A percentile compares a stretch with the other conserved stretches of the same genome.
These are phyloP conservation scores for Chaetomiaceae sp. DNA, from an alignment of 2,329 filamentous ascomycete genomes.

Conservation along the genomic window DNA sequence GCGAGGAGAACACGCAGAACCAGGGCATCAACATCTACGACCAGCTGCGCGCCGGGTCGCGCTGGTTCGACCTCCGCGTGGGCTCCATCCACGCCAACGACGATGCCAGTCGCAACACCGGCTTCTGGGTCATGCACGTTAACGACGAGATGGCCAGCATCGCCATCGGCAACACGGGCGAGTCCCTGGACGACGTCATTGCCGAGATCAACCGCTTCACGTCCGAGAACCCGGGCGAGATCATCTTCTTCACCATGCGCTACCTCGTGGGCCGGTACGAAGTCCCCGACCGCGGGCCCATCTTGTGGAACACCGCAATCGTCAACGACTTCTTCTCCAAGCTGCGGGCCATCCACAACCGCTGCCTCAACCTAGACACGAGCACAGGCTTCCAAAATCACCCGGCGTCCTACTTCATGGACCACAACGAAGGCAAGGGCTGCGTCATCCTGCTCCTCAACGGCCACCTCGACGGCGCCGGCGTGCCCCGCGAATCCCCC, in stretches of 20 bases:
- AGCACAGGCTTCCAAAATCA: constrained; percentile 28
- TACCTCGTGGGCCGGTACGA: constrained; percentile 40
- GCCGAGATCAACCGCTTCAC: constrained; percentile 43
- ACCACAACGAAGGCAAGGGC: constrained; percentile 31
- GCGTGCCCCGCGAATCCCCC: constrained; percentile 24
- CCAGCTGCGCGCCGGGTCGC: constrained; percentile 42
- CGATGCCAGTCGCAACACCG: constrained; percentile 15
- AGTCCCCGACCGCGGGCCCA: constrained; percentile 24
- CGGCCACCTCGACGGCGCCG: constrained; percentile 17
- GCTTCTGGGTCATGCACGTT: constrained; percentile 36
- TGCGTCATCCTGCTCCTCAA: constrained; percentile 34
- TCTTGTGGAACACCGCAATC: constrained; percentile 36
- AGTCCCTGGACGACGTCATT: constrained; percentile 40
- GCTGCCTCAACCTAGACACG: constrained; percentile 30
- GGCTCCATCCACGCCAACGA: constrained; percentile 34
- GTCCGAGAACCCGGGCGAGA: constrained; percentile 38
- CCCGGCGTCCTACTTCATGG: constrained; percentile 29
- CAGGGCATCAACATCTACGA: constrained; percentile 42
- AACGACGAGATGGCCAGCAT: constrained; percentile 28
- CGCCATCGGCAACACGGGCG: constrained; percentile 43
- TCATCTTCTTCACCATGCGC: constrained; percentile 44
- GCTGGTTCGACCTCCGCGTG: constrained; percentile 46
- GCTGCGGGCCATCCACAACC: constrained; percentile 39
- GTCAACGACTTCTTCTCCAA: constrained; percentile 41
- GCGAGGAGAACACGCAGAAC: constrained; percentile 40